phyloP scores from a whole-genome alignment of 805 yeast genomes.

The Ogataea zsoltii region DNA sequence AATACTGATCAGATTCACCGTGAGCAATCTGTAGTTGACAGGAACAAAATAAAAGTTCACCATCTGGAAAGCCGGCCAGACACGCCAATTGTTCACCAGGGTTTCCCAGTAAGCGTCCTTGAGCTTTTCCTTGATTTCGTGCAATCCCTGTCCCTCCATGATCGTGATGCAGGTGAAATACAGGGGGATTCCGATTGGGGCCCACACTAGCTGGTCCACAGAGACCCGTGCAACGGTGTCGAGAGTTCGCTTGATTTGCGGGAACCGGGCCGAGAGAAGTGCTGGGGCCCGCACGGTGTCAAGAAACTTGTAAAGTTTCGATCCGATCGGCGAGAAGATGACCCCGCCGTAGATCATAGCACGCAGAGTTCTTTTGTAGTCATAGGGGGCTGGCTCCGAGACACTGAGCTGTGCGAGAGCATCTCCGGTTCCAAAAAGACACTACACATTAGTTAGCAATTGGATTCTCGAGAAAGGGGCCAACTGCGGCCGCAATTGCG shows the following conservation, averaged over 20 bases:
- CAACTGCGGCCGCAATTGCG: not conserved
- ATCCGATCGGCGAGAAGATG: constrained; percentile 75
- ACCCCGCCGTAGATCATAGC: constrained; percentile 71
- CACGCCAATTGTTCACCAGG: constrained; percentile 70
- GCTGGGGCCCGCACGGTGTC: constrained; percentile 41
- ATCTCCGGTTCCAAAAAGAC: constrained; percentile 72
- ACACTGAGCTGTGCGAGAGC: constrained; percentile 62
- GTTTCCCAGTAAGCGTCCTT: constrained; percentile 64
- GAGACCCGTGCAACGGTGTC: constrained; percentile 54
- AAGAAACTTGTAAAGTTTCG: constrained; percentile 64
- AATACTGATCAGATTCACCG: constrained; percentile 70
- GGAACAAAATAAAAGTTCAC: constrained; percentile 79
- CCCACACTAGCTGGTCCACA: constrained; percentile 72
- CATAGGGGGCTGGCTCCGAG: constrained; percentile 36
- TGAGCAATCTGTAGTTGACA: constrained; percentile 61
- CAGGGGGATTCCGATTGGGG: constrained; percentile 75
- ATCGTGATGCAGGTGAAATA: constrained; percentile 69
- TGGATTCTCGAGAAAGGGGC: too few relatives aligned
- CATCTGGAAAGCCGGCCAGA: constrained; percentile 90
- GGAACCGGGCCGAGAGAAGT: constrained; percentile 11
- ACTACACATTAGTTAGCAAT: too few relatives aligned
- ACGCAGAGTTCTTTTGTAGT: constrained; percentile 56
- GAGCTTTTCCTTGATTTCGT: constrained; percentile 44
- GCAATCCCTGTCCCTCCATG: constrained; percentile 54
- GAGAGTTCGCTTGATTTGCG: constrained; percentile 12